phyloP scores from a whole-genome alignment of 768 basidiomycete genomes.

The Phylloporus sp. region DNA sequence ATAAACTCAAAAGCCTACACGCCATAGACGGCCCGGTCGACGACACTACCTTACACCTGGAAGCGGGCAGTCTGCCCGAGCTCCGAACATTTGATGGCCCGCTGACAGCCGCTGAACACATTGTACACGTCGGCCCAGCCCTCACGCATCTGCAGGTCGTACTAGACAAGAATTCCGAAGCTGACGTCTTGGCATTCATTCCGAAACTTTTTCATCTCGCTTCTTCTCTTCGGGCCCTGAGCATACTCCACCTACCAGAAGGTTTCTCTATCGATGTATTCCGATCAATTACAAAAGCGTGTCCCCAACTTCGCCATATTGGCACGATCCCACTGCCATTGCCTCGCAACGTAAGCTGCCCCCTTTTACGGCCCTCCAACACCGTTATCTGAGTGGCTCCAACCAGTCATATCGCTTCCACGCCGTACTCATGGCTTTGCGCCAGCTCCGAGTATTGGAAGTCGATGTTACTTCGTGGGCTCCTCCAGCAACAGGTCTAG shows the following conservation, averaged over 20 bases:
- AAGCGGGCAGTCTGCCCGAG: conserved; percentile 35
- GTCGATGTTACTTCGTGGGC: conserved; percentile 35
- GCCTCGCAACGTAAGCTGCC: conserved; percentile 32
- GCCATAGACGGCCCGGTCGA: conserved; percentile 22
- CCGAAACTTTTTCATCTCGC: conserved; percentile 27
- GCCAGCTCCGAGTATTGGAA: conserved; percentile 33
- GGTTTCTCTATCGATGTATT: conserved; percentile 26
- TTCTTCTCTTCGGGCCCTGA: conserved; percentile 34
- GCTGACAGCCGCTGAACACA: conserved; percentile 37
- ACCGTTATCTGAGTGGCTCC: conserved; percentile 20
- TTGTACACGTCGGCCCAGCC: conserved; percentile 32
- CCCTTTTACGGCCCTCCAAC: conserved; percentile 4
- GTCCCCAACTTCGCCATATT: conserved; percentile 34
- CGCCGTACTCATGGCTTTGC: conserved; percentile 31
- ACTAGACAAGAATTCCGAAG: conserved; percentile 35
- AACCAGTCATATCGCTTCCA: conserved; percentile 34
- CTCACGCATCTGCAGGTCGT: conserved; percentile 44
- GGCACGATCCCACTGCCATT: conserved; percentile 36
- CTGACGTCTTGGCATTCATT: conserved; percentile 30
- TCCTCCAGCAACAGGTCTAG: conserved; percentile 25
- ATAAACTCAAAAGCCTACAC: conserved; percentile 37
- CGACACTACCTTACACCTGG: conserved; percentile 22
- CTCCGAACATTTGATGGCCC: conserved; percentile 45
- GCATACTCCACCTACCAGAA: conserved; percentile 34
- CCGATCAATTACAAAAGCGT: conserved; percentile 31